phyloP scores from a whole-genome alignment of 169 alveolate genomes.

The Amoebophrya sp. region DNA sequence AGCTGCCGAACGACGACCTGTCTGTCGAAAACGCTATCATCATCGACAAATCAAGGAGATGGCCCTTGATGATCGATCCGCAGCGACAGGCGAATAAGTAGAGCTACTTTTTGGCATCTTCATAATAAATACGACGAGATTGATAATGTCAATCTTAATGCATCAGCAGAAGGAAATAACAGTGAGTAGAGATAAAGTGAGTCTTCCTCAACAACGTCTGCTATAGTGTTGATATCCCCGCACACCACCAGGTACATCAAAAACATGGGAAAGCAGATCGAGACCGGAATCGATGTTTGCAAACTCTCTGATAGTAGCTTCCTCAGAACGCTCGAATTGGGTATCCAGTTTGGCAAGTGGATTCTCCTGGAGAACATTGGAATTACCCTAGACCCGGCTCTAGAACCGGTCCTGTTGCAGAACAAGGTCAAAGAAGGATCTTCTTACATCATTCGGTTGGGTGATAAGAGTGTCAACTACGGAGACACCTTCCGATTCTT shows the following conservation, averaged over 20 bases:
- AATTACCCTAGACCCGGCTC: conserved; percentile 70
- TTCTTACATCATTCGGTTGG: conserved; percentile 65
- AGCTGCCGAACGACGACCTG: conserved; percentile 66
- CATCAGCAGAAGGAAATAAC: background rate
- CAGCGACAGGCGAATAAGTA: conserved; percentile 77
- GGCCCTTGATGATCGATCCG: conserved; percentile 88
- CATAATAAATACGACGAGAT: too few species aligned
- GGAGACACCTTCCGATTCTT: conserved; percentile 69
- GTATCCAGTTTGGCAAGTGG: conserved; percentile 88
- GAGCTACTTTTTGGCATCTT: too few species aligned
- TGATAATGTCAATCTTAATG: background rate
- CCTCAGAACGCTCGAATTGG: conserved; percentile 70
- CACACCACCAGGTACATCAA: conserved; percentile 80
- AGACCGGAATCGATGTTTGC: conserved; percentile 67
- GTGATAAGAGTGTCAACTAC: conserved; percentile 72
- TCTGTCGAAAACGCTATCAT: conserved; percentile 84
- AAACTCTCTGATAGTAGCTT: conserved; percentile 51
- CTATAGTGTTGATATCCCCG: conserved; percentile 29
- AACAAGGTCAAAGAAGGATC: conserved; percentile 68
- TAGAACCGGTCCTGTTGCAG: conserved; percentile 79
- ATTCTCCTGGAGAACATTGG: conserved; percentile 69
- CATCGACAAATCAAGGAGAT: conserved; percentile 74
- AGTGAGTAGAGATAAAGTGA: background rate
- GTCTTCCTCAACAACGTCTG: background rate
- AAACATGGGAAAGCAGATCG: conserved; percentile 71